Percentiles rank a stretch among this genome's conserved stretches.
phyloP scores from a whole-genome alignment of 2,329 filamentous ascomycete genomes.

The Apiospora koreana region DNA sequence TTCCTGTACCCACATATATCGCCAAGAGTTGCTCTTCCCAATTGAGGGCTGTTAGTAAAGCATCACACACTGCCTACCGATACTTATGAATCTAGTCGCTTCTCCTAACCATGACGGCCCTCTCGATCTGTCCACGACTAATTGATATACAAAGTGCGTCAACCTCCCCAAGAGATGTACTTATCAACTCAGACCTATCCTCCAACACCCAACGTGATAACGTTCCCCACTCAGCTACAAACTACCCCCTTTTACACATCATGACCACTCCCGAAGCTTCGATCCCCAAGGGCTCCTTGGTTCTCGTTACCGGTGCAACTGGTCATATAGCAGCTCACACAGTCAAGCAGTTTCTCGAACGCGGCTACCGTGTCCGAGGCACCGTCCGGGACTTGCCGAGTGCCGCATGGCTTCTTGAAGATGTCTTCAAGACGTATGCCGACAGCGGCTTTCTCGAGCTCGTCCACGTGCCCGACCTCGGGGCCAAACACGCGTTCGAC shows the following conservation, averaged over 20 bases:
- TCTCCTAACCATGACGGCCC: background rate
- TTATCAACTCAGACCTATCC: background rate
- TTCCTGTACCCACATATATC: background rate
- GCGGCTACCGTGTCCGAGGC: constrained; percentile 46
- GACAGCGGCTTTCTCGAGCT: constrained; percentile 36
- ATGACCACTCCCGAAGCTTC: background rate
- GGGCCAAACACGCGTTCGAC: constrained; percentile 37
- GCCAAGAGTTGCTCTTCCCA: constrained; percentile 8
- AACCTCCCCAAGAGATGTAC: background rate
- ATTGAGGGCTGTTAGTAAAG: background rate
- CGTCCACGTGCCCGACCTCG: constrained; percentile 39
- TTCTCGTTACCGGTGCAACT: constrained; percentile 49
- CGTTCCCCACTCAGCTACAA: background rate
- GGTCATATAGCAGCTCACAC: constrained; percentile 47
- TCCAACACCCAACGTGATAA: background rate
- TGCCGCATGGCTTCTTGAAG: constrained; percentile 36
- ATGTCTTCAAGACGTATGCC: constrained; percentile 31
- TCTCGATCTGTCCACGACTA: background rate
- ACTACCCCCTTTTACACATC: background rate
- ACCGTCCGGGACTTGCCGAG: constrained; percentile 39
- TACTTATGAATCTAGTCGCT: background rate
- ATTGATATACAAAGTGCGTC: background rate
- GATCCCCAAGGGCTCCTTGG: constrained; percentile 30
- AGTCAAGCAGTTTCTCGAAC: constrained; percentile 38
- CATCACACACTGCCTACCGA: background rate